phyloP scores from a whole-genome alignment of 305 asterid genomes.

The Fraxinus nigra region DNA sequence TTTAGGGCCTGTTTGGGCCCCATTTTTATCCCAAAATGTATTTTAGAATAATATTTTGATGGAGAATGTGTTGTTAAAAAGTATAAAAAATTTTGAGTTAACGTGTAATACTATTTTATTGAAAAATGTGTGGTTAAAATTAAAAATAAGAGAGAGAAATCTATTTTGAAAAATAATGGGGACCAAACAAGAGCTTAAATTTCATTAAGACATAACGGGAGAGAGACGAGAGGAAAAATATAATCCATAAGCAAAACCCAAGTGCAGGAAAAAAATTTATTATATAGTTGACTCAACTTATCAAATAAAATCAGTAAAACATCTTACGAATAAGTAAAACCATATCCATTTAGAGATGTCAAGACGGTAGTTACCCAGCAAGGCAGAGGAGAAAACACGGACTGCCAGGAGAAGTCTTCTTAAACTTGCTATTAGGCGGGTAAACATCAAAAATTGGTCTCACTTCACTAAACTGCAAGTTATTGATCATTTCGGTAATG shows the following conservation, averaged over 20 bases:
- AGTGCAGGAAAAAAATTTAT: neutral
- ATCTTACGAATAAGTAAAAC: neutral
- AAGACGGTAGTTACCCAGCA: slow-evolving; percentile 46
- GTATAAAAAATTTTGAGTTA: neutral
- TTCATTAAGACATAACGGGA: neutral
- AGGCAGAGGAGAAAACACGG: slow-evolving; percentile 60
- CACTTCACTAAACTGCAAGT: slow-evolving; percentile 44
- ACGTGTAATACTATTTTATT: neutral
- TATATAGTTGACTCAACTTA: neutral
- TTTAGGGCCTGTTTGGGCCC: neutral
- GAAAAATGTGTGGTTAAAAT: neutral
- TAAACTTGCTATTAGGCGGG: slow-evolving; percentile 79
- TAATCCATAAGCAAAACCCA: neutral
- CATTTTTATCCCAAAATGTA: neutral
- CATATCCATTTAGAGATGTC: neutral
- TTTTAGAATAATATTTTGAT: neutral
- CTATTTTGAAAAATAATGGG: neutral
- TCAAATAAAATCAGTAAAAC: neutral
- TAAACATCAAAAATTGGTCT: slow-evolving; percentile 65
- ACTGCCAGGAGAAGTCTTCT: slow-evolving; percentile 69
- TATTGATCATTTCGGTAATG: slow-evolving; percentile 39
- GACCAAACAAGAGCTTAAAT: neutral
- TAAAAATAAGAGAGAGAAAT: neutral
- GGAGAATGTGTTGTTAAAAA: neutral
- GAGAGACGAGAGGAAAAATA: neutral